Evolutionary conservation across 2,329 filamentous ascomycete species (phyloP).

Genomic region (Aureobasidium sp.): DNA sequence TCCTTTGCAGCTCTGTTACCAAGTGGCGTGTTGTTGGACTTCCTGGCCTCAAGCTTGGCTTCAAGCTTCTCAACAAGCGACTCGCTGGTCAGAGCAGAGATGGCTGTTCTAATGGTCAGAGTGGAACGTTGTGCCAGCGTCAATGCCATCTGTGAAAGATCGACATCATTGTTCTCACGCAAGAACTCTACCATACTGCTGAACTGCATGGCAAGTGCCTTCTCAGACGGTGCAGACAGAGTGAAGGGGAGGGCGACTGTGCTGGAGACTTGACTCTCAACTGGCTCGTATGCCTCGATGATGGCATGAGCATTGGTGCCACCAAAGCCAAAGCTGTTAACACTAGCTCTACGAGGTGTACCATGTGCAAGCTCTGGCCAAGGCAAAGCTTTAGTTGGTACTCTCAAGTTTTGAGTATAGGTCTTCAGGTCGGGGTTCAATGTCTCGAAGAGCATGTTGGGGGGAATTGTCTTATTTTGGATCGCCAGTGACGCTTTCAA

Average conservation of each 20-base stretch:
- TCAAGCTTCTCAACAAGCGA: not conserved
- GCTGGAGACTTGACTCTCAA: slow-evolving; percentile 46
- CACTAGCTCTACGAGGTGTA: not conserved
- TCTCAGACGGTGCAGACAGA: slow-evolving; percentile 22
- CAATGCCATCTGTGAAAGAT: not conserved
- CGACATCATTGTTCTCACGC: not conserved
- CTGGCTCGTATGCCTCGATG: slow-evolving; percentile 24
- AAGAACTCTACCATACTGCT: slow-evolving; percentile 22
- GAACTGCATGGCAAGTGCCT: slow-evolving; percentile 22
- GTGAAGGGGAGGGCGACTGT: slow-evolving; percentile 18
- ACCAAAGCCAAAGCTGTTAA: slow-evolving; percentile 25
- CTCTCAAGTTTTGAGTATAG: not conserved
- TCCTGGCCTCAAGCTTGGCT: not conserved
- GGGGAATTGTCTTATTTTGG: slow-evolving; percentile 23
- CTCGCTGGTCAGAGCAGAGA: not conserved
- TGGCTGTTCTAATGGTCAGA: not conserved
- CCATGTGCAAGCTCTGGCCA: slow-evolving; percentile 41
- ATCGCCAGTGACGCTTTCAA: slow-evolving; percentile 29
- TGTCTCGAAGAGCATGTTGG: slow-evolving; percentile 18
- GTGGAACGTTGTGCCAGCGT: not conserved
- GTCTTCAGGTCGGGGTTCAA: not conserved
- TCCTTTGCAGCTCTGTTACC: not conserved
- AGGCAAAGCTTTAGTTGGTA: not conserved
- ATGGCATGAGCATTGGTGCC: slow-evolving; percentile 27
- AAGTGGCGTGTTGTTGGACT: not conserved